Conservation (phyloP, 2,329 filamentous ascomycete genomes). For the Penicillium sp. region DNA sequence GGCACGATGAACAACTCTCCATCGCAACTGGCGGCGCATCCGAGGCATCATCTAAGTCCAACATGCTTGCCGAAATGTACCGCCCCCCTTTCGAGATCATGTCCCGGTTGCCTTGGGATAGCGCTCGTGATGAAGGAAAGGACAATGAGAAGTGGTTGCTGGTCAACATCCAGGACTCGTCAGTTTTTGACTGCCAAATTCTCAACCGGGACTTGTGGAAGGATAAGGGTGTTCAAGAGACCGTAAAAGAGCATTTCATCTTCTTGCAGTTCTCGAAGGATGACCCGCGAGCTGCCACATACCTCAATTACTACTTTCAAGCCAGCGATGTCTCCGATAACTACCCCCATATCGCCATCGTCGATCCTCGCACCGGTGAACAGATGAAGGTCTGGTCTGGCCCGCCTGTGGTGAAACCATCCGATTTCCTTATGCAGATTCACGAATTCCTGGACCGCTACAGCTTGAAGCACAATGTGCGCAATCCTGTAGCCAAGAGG, state of each 20-base stretch:
- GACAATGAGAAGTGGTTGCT: constrained; percentile 90
- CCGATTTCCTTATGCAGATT: constrained; percentile 85
- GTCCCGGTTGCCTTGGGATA: constrained; percentile 73
- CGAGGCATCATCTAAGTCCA: constrained; percentile 66
- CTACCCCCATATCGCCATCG: constrained; percentile 92
- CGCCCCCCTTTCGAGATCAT: constrained; percentile 91
- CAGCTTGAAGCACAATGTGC: constrained; percentile 80
- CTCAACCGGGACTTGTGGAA: constrained; percentile 97
- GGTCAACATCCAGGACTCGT: constrained; percentile 91
- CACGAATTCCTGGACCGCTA: constrained; percentile 97
- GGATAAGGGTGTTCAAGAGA: constrained; percentile 71
- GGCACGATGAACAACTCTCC: constrained; percentile 54
- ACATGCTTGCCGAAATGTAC: constrained; percentile 84
- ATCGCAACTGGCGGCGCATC: constrained; percentile 64
- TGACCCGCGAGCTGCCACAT: constrained; percentile 73
- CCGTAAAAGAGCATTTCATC: constrained; percentile 87
- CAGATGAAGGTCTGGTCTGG: constrained; percentile 97
- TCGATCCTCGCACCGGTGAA: constrained; percentile 93
- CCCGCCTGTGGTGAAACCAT: constrained; percentile 68
- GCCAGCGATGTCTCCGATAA: constrained; percentile 77
- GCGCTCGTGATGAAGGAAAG: constrained; percentile 80
- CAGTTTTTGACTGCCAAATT: constrained; percentile 90
- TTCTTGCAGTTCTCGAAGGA: constrained; percentile 93
- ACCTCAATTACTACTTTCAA: constrained; percentile 87
- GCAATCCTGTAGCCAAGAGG: constrained; percentile 84